Percentiles rank a stretch among this genome's conserved stretches.
phyloP scores from a whole-genome alignment of 202 grass and related monocot genomes.

The Zoysia matrella region DNA sequence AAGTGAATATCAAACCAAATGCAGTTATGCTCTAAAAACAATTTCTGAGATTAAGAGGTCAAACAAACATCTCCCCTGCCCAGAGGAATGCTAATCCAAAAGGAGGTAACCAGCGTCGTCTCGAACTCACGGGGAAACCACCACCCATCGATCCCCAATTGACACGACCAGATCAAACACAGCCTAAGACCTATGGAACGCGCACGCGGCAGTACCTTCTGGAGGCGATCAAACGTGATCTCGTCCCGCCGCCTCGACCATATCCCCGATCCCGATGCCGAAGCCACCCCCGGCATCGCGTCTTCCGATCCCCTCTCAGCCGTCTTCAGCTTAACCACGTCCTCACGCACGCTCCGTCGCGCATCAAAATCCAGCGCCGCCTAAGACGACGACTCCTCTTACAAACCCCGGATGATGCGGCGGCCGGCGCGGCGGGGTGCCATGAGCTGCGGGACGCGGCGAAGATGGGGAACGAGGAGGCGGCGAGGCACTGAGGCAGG shows the following conservation, averaged over 20 bases:
- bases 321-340: constrained; percentile 35
- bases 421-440: neutral
- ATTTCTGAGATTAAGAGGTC: neutral
- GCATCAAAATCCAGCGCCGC: constrained; percentile 27
- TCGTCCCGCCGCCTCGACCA: constrained; percentile 89
- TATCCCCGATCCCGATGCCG: constrained; percentile 76
- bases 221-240: constrained; percentile 96
- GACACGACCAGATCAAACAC: constrained; percentile 39
- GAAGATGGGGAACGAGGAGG: constrained; percentile 22
- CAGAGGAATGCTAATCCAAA: constrained; percentile 31
- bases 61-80: constrained; percentile 22
- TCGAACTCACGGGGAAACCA: neutral
- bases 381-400: neutral
- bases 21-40: neutral
- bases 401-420: neutral
- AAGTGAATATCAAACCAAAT: neutral
- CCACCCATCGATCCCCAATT: constrained; percentile 15
- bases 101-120: neutral
- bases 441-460: constrained; percentile 2
- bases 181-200: constrained; percentile 10
- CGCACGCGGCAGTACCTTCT: constrained; percentile 66
- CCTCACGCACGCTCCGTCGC: constrained; percentile 27
- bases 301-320: neutral
- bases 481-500: neutral
- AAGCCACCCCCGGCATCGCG: constrained; percentile 45